A percentile compares a stretch with the other conserved stretches of the same genome.
phyloP scores from a whole-genome alignment of 352 stramenopile genomes.

The Aphanomyces invadans region DNA sequence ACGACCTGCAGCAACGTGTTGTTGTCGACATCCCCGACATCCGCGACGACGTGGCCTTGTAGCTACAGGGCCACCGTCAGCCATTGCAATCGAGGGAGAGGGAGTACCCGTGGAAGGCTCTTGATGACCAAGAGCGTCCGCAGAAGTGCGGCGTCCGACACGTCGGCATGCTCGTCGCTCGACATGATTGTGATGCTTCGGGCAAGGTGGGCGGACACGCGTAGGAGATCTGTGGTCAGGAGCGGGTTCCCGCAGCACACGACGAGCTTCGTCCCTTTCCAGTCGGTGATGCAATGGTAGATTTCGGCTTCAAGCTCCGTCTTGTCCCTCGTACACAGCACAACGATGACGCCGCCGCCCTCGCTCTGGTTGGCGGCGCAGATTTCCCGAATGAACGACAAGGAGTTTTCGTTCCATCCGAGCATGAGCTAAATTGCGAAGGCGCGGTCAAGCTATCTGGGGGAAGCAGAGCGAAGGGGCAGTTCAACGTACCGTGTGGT shows the following conservation, averaged over 20 bases:
- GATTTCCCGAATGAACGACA: conserved; percentile 80
- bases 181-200: conserved; percentile 80
- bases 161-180: conserved; percentile 58
- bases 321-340: conserved; percentile 67
- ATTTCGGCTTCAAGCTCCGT: conserved; percentile 70
- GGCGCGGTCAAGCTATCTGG: background rate
- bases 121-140: conserved; percentile 77
- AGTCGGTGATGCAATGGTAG: conserved; percentile 43
- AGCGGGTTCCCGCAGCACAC: conserved; percentile 72
- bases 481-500: conserved; percentile 19
- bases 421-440: conserved; percentile 50
- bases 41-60: conserved; percentile 73
- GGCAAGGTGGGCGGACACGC: conserved; percentile 64
- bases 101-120: conserved; percentile 50
- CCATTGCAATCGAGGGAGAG: no score
- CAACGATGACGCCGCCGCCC: conserved; percentile 68
- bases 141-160: conserved; percentile 66
- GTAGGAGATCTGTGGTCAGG: conserved; percentile 66
- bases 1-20: conserved; percentile 69
- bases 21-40: conserved; percentile 85
- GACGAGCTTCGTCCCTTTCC: conserved; percentile 63
- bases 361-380: conserved; percentile 81
- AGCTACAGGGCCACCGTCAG: no score
- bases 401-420: conserved; percentile 79
- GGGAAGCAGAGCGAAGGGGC: no score